Base-by-base conservation (phyloP, 768 basidiomycete genomes). In the Ramaria sp. region DNA sequence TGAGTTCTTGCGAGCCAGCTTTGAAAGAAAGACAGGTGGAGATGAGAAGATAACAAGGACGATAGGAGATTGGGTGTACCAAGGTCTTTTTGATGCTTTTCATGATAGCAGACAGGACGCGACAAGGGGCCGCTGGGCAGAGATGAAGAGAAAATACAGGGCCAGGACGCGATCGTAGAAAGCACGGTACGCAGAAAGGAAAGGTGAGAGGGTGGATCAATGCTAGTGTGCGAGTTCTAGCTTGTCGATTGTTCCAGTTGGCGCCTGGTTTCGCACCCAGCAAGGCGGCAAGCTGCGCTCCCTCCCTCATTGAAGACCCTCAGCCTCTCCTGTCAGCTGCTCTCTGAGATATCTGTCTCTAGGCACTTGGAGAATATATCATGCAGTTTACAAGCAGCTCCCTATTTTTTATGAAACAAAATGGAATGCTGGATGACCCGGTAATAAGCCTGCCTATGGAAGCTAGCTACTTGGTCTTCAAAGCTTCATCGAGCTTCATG, bases 71-170 rank as follows among this genome's bases (percentile, higher is more conserved):
- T 46, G 45, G 20, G 22, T 56, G 59, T 66, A 88, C 88, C 64
- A 90, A 72, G 61, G 84, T 86, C 74, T 88, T 91, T 78, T 86
- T 88, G 68, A 91, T 75, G 62, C 82, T 83, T 75, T 91, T 91
- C 89, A 91, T 91, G 37, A 55, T 37, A 34, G 57, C 47, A 43
- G 27, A 41, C 27, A 31, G 56, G 31, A 52, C 51, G 51, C 51
- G 51, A 52, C 51, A 20, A 19, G 12, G 37, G 34, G 51, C 51
- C 51, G 51, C 51, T 15, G 30, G 51, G 37, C 51, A 37, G 51
- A 39, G 33, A 52, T 20, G 31, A n/a, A 39, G 41, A n/a, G 34
- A 27, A 19, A 34, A 27, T 49, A 39, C 49, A 33, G 34, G 22
- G n/a, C 42, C 31, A 47, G 13, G 17, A 47, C 50, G 53, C 53